phyloP scores from a whole-genome alignment of 1,284 basidiomycete genomes.

The Ceratobasidium sp. region DNA sequence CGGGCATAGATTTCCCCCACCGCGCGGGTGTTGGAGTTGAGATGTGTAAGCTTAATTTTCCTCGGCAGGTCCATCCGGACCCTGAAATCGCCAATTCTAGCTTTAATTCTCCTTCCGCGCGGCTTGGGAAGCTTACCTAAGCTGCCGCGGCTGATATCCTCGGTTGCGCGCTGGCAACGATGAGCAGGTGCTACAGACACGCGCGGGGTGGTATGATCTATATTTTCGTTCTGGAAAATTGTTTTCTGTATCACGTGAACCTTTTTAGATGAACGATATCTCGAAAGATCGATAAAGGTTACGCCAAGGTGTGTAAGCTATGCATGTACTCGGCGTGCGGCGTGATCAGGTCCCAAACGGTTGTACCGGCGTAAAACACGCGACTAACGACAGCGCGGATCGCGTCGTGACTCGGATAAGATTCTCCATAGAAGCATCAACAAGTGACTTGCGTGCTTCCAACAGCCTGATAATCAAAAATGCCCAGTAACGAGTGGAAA shows the following conservation, averaged over 20 bases:
- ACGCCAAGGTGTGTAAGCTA: too few relatives aligned
- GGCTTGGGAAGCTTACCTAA: slow-evolving; percentile 1
- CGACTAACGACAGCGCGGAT: background rate
- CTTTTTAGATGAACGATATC: too few relatives aligned
- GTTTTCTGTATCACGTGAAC: too few relatives aligned
- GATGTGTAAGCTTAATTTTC: background rate
- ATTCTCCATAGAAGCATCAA: background rate
- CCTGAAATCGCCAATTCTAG: background rate
- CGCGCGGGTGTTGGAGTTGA: background rate
- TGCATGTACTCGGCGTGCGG: background rate
- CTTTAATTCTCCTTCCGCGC: background rate
- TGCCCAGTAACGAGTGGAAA: background rate
- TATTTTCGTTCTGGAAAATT: too few relatives aligned
- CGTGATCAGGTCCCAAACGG: background rate
- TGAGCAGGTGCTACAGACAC: background rate
- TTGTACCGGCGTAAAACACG: background rate
- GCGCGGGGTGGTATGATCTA: too few relatives aligned
- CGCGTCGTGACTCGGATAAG: background rate
- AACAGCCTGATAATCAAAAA: background rate
- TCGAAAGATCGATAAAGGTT: too few relatives aligned
- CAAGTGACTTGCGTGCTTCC: background rate
- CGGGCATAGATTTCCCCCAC: background rate
- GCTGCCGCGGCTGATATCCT: background rate
- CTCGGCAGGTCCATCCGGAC: too few relatives aligned
- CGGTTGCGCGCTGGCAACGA: background rate